A percentile compares a stretch with the other conserved stretches of the same genome.
Evolutionary conservation across 768 basidiomycete genomes (phyloP).

Genomic region (Russula griseocarnosa): DNA sequence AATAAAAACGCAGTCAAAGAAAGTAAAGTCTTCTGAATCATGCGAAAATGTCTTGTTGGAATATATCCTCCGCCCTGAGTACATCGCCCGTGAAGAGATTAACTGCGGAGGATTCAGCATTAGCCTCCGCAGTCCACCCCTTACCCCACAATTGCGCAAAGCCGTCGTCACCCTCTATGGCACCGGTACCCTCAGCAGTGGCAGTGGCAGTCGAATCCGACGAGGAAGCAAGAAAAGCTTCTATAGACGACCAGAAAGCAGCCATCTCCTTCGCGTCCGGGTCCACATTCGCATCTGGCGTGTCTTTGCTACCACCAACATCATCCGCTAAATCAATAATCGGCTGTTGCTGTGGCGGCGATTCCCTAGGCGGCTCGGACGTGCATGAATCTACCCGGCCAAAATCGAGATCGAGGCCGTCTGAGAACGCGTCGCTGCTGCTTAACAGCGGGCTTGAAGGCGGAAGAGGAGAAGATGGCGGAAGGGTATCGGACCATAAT

Average conservation of each 20-base stretch:
- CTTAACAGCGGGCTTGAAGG: constrained; percentile 38
- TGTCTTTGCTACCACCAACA: not conserved
- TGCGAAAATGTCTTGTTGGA: constrained; percentile 19
- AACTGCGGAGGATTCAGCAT: not conserved
- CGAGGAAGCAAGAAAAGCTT: constrained; percentile 18
- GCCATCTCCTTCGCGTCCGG: constrained; percentile 13
- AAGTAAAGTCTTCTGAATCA: not conserved
- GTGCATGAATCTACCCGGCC: not conserved
- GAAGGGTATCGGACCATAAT: constrained; percentile 33
- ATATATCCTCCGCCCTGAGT: constrained; percentile 20
- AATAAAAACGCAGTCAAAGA: not conserved
- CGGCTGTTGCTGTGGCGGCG: no score
- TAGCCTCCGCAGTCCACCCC: not conserved
- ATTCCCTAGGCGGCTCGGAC: not conserved
- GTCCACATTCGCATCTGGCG: not conserved
- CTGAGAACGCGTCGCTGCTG: constrained; percentile 28
- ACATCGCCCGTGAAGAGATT: constrained; percentile 2
- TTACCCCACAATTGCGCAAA: constrained; percentile 9
- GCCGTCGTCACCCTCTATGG: not conserved
- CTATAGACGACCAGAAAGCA: constrained; percentile 18
- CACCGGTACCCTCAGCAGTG: not conserved
- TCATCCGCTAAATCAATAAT: no score
- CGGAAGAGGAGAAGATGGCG: constrained; percentile 36
- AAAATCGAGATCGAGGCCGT: constrained; percentile 27
- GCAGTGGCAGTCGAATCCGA: not conserved